Percentiles rank a stretch among this genome's conserved stretches.
phyloP scores from a whole-genome alignment of 306 rosid species.

The Malus asiatica region DNA sequence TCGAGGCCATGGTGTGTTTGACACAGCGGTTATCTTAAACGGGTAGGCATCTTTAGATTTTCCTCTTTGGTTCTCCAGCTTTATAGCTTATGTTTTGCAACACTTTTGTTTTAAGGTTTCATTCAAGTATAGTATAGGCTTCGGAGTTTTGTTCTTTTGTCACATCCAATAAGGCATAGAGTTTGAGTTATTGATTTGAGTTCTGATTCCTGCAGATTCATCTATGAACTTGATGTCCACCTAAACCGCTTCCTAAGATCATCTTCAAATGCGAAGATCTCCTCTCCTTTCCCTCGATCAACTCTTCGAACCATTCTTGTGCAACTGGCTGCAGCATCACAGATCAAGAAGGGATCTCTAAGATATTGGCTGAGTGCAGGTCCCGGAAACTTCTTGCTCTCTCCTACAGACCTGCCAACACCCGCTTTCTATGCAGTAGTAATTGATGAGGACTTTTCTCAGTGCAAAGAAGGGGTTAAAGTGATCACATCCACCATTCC shows the following conservation, averaged over 20 bases:
- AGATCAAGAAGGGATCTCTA: slow-evolving; percentile 65
- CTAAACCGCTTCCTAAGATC: slow-evolving; percentile 74
- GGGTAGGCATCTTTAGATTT: slow-evolving; percentile 36
- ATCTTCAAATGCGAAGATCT: slow-evolving; percentile 65
- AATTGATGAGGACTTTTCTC: slow-evolving; percentile 46
- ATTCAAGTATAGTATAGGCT: background rate
- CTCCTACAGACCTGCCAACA: slow-evolving; percentile 46
- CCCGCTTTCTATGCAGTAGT: slow-evolving; percentile 90
- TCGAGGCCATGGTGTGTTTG: slow-evolving; percentile 92
- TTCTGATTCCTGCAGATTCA: slow-evolving; percentile 33
- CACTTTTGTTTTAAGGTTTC: background rate
- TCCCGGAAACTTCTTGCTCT: slow-evolving; percentile 79
- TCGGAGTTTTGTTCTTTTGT: background rate
- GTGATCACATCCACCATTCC: slow-evolving; percentile 70
- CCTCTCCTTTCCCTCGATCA: slow-evolving; percentile 51
- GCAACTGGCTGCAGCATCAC: slow-evolving; percentile 64
- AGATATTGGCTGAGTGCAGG: slow-evolving; percentile 91
- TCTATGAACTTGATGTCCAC: slow-evolving; percentile 81
- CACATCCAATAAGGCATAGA: background rate
- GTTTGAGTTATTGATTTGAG: background rate
- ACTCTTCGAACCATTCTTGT: slow-evolving; percentile 69
- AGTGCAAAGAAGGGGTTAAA: slow-evolving; percentile 73
- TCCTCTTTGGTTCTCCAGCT: background rate
- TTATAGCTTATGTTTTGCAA: background rate
- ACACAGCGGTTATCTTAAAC: slow-evolving; percentile 57